These are phyloP conservation scores for Metschnikowia lochheadii DNA, from an alignment of 805 yeast genomes.

Conservation along the genomic window DNA sequence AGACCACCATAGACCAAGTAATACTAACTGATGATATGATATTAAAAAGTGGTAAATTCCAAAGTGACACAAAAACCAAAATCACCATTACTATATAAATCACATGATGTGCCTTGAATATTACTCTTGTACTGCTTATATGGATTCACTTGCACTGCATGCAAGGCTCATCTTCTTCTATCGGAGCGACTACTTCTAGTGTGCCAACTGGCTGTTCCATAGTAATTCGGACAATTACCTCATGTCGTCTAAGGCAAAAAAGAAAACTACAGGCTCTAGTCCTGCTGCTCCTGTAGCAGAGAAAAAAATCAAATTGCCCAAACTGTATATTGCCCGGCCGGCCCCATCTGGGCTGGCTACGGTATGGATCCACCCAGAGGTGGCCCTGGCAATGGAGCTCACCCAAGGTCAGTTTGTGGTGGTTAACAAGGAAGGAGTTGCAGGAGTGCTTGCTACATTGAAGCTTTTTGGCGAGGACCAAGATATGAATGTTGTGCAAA, in stretches of 20 bases:
- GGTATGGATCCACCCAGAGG: conserved; percentile 40
- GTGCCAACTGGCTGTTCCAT: too few species aligned
- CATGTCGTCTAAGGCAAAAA: conserved; percentile 22
- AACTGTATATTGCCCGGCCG: conserved; percentile 39
- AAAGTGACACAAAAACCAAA: too few species aligned
- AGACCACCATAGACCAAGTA: too few species aligned
- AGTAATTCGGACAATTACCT: not conserved
- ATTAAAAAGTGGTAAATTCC: too few species aligned
- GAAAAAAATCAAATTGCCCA: conserved; percentile 39
- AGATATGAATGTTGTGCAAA: conserved; percentile 27
- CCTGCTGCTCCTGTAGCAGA: conserved; percentile 13
- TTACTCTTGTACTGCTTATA: too few species aligned
- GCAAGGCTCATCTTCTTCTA: not conserved
- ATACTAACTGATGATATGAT: too few species aligned
- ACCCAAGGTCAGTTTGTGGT: conserved; percentile 43
- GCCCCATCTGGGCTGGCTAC: conserved; percentile 21
- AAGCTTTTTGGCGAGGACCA: conserved; percentile 32
- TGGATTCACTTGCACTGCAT: too few species aligned
- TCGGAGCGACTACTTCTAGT: not conserved
- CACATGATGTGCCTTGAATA: too few species aligned
- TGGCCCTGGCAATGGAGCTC: conserved; percentile 46
- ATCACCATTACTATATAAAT: too few species aligned
- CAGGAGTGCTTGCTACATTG: conserved; percentile 39
- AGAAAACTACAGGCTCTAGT: conserved; percentile 17
- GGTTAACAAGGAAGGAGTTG: conserved; percentile 42